Percentiles rank a stretch among this genome's conserved stretches.
Conservation (phyloP, 2,329 filamentous ascomycete species). For the Ceratocystis variospora region DNA sequence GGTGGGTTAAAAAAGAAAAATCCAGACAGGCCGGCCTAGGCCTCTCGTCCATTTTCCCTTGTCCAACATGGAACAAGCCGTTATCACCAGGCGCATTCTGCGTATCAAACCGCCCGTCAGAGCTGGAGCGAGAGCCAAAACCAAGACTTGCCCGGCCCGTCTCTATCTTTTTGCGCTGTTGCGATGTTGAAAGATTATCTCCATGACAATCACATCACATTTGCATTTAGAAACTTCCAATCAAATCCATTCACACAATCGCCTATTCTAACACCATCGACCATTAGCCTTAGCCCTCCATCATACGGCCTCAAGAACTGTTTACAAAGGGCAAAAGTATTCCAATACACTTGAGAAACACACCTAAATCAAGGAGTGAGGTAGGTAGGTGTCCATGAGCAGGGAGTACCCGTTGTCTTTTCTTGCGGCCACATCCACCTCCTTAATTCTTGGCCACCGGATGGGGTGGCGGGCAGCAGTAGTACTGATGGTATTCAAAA, state of each 20-base stretch:
- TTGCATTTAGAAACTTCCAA: neutral
- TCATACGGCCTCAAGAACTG: neutral
- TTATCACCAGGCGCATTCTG: neutral
- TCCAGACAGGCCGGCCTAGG: neutral
- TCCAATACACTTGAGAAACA: too few relatives aligned
- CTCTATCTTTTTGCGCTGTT: neutral
- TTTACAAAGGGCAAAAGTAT: neutral
- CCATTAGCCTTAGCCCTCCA: neutral
- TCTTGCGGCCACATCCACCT: too few relatives aligned
- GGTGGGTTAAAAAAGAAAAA: neutral
- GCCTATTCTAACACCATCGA: too few relatives aligned
- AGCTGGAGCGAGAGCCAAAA: too few relatives aligned
- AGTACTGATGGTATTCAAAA: neutral
- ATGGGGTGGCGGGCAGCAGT: neutral
- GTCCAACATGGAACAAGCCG: neutral
- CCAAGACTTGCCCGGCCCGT: too few relatives aligned
- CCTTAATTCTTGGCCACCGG: too few relatives aligned
- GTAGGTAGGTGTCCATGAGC: too few relatives aligned
- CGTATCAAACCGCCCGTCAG: neutral
- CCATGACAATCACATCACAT: neutral
- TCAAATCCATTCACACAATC: too few relatives aligned
- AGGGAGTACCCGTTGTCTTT: too few relatives aligned
- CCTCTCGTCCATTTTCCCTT: neutral
- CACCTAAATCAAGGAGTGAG: too few relatives aligned
- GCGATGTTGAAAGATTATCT: neutral